Base-by-base conservation (phyloP, 2,329 filamentous ascomycete genomes). In the Cercospora citrullina region DNA sequence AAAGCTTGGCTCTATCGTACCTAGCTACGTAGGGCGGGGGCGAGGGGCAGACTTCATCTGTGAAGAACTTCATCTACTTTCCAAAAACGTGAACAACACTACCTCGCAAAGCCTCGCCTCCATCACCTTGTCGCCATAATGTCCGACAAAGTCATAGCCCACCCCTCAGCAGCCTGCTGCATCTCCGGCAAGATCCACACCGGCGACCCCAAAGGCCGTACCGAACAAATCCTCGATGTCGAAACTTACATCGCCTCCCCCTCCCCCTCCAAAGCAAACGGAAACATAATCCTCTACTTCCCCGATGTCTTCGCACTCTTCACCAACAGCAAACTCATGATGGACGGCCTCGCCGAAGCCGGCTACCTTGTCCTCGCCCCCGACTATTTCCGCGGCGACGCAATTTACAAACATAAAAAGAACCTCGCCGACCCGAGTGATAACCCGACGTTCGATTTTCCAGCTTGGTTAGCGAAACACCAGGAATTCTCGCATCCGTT, bases 391-490 rank as follows among this genome's bases (percentile, higher is more conserved):
- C 48, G 68, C 2, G 71, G 71, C 53, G 71, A 73, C 51, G 69
- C 69, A 21, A 64, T 73, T 42, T 70, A 70, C 57, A 61, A 72
- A 1, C 70, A 53, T 6, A 53, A 53, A 10, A 53, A 53, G 5
- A 18, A 72, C 36, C 62, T 70, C 3, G 57, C 74, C 68, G 69
- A 77, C 48, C 76, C 79, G 33, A 73, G 71, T 28, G 74, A 69
- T 14, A 74, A 80, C 21, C 77, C 79, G 2, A 77, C 73, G 30
- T 86, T 86, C 66, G 83, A 85, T 72, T 81, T 79, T 23, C 80
- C 80, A 33, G 83, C 81, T 5, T 86, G 84, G 84, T 82, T 81
- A 65, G 64, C 68, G 31, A 85, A 84, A 74, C 81, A 86, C 67
- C 77, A 72, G 14, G 71, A 72, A 3, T 84, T 82, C 69, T 83